Evolutionary conservation across 176 grass and related monocot species (phyloP).

Genomic region (Musa schizocarpa): DNA sequence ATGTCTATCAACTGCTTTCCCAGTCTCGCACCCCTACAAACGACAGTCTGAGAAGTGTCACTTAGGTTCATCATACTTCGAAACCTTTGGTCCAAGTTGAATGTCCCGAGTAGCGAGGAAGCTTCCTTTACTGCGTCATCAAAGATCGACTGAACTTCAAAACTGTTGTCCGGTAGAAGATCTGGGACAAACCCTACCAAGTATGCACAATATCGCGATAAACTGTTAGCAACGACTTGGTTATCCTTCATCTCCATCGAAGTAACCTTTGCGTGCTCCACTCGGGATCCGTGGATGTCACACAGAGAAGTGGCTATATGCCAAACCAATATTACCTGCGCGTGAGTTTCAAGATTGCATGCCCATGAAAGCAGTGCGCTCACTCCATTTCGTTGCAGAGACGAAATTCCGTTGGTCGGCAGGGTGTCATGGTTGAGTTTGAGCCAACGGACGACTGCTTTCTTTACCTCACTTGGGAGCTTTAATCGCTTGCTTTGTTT

Average conservation of each 20-base stretch:
- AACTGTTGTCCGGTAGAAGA: conserved; percentile 1
- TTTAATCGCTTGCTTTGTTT: neutral
- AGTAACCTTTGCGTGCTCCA: neutral
- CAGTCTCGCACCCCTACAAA: neutral
- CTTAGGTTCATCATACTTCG: neutral
- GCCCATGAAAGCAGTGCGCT: neutral
- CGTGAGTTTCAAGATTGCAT: neutral
- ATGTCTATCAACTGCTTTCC: neutral
- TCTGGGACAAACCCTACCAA: conserved; percentile 25
- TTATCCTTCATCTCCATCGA: neutral
- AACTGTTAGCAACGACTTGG: neutral
- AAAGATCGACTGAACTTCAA: neutral
- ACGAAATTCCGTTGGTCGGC: neutral
- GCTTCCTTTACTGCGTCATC: neutral
- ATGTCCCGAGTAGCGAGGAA: neutral
- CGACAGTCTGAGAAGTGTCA: neutral
- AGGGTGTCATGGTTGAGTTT: neutral
- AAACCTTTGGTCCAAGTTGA: neutral
- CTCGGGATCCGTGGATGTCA: neutral
- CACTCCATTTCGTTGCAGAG: neutral
- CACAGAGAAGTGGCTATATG: conserved; percentile 24
- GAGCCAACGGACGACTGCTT: neutral
- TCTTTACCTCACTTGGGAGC: neutral
- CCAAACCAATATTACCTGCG: conserved; percentile 20
- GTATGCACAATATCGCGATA: conserved; percentile 23